Evolutionary conservation across 2,329 filamentous ascomycete species (phyloP).

Genomic region (Clonostachys sp.): DNA sequence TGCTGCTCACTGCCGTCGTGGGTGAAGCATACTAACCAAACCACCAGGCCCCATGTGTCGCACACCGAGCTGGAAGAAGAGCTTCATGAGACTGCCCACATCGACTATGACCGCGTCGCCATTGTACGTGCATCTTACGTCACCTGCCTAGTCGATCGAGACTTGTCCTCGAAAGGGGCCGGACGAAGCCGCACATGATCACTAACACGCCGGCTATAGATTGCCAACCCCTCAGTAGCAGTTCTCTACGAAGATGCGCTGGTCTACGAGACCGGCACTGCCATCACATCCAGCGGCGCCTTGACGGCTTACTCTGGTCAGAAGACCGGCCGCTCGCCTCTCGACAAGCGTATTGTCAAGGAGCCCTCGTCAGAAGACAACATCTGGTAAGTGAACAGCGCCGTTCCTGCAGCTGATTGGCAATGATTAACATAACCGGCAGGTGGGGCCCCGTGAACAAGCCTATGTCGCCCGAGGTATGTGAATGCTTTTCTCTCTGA

Average conservation of each 20-base stretch:
- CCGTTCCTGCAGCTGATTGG: slow-evolving; percentile 1
- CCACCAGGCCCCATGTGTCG: slow-evolving; percentile 67
- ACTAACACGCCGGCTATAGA: slow-evolving; percentile 31
- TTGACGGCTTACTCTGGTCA: slow-evolving; percentile 96
- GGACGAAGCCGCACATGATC: not conserved
- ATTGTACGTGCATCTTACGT: slow-evolving; percentile 63
- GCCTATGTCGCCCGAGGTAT: slow-evolving; percentile 95
- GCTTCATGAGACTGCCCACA: slow-evolving; percentile 95
- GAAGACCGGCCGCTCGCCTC: slow-evolving; percentile 95
- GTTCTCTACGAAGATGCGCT: slow-evolving; percentile 98
- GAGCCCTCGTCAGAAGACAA: slow-evolving; percentile 85
- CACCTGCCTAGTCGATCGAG: not conserved
- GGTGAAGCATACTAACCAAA: slow-evolving; percentile 3
- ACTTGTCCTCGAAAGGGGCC: not conserved
- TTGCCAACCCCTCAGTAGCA: slow-evolving; percentile 90
- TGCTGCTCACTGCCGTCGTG: not conserved
- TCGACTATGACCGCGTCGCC: slow-evolving; percentile 96
- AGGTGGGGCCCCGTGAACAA: slow-evolving; percentile 98
- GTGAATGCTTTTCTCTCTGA: not conserved
- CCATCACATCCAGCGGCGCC: slow-evolving; percentile 93
- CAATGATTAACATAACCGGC: slow-evolving; percentile 18
- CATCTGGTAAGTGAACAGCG: slow-evolving; percentile 60
- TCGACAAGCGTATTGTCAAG: slow-evolving; percentile 96
- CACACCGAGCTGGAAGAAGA: slow-evolving; percentile 97
- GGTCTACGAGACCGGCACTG: slow-evolving; percentile 92